These are phyloP conservation scores for Bothriochloa decipiens DNA, from an alignment of 176 grass and related monocot species.

Conservation along the genomic window DNA sequence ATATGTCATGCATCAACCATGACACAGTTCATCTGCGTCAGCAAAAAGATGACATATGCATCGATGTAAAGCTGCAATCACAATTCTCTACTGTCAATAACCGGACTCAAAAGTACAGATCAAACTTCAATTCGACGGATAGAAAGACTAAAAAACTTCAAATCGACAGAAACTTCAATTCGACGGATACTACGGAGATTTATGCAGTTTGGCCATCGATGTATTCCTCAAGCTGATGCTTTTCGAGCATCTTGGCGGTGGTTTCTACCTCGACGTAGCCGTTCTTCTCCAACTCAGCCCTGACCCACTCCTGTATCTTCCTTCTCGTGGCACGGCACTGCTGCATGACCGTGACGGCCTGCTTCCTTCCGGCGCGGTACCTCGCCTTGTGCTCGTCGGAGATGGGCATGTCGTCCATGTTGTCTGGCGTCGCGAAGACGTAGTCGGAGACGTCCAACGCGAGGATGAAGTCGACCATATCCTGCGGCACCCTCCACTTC, in stretches of 20 bases:
- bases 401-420: neutral
- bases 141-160: too few relatives aligned
- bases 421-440: neutral
- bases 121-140: too few relatives aligned
- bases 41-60: too few relatives aligned
- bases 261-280: neutral
- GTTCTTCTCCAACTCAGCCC: neutral
- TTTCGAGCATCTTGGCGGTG: neutral
- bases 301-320: slow-evolving; percentile 19
- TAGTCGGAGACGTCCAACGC: neutral
- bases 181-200: too few relatives aligned
- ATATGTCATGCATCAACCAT: too few relatives aligned
- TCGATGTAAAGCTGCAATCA: too few relatives aligned
- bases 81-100: too few relatives aligned
- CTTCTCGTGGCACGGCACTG: neutral
- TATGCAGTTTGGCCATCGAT: neutral
- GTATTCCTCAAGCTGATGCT: neutral
- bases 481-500: neutral
- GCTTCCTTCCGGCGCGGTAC: neutral
- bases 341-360: neutral
- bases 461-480: neutral
- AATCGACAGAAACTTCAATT: too few relatives aligned
- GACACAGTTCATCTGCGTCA: too few relatives aligned
- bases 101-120: too few relatives aligned
- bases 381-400: neutral